phyloP scores from a whole-genome alignment of 2,329 filamentous ascomycete genomes.

The Catunica adiposa region DNA sequence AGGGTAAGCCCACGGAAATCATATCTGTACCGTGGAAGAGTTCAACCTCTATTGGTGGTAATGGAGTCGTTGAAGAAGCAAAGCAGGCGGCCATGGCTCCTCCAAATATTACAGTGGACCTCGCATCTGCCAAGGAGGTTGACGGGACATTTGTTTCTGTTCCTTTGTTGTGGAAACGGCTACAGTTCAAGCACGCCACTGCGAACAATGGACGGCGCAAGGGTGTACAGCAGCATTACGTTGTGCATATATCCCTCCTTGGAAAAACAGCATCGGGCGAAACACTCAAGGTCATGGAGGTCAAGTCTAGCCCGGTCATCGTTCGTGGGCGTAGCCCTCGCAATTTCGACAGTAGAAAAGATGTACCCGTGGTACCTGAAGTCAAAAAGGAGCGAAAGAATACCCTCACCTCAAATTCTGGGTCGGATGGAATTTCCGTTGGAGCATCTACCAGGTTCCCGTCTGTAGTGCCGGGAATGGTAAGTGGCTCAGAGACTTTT shows the following conservation, averaged over 20 bases:
- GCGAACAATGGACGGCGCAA: conserved; percentile 91
- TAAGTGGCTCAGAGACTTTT: background rate
- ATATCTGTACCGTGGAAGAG: conserved; percentile 95
- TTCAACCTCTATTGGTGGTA: conserved; percentile 31
- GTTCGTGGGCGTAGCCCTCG: conserved; percentile 82
- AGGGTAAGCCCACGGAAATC: conserved; percentile 81
- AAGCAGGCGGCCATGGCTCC: conserved; percentile 34
- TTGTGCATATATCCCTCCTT: conserved; percentile 69
- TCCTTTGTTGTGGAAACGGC: conserved; percentile 78
- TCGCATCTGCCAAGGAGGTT: conserved; percentile 46
- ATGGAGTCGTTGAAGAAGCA: conserved; percentile 26
- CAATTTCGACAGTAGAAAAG: conserved; percentile 85
- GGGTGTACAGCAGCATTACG: conserved; percentile 87
- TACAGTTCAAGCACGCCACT: conserved; percentile 92
- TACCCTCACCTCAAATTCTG: conserved; percentile 16
- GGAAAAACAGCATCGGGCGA: conserved; percentile 56
- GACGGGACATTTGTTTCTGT: conserved; percentile 66
- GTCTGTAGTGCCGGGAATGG: background rate
- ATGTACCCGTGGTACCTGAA: conserved; percentile 53
- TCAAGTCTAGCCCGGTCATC: conserved; percentile 84
- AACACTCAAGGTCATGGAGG: conserved; percentile 60
- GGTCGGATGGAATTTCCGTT: conserved; percentile 8
- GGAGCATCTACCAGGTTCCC: background rate
- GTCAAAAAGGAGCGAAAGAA: conserved; percentile 32
- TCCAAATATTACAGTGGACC: conserved; percentile 37